phyloP scores from a whole-genome alignment of 2,329 filamentous ascomycete species.

The Claviceps arundinis region DNA sequence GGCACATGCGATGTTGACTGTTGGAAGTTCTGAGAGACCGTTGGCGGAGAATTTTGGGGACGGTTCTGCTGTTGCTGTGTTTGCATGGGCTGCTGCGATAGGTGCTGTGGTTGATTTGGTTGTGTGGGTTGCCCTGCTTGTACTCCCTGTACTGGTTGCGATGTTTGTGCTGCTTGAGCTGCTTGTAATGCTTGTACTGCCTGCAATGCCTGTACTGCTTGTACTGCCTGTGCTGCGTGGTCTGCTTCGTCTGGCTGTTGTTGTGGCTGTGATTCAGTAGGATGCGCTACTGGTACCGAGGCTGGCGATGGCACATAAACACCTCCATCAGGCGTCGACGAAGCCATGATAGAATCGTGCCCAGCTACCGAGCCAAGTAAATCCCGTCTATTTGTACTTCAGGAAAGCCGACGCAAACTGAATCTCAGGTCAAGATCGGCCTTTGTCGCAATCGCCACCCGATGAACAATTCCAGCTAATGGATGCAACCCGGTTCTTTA shows the following conservation, averaged over 20 bases:
- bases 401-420: background rate
- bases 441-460: too few species aligned
- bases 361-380: background rate
- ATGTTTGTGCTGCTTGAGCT: background rate
- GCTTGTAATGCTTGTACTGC: background rate
- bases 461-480: too few species aligned
- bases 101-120: background rate
- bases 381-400: background rate
- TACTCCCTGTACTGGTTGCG: background rate
- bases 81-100: background rate
- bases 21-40: background rate
- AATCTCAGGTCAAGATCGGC: too few species aligned
- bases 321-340: background rate
- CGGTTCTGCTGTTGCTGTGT: background rate
- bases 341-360: background rate
- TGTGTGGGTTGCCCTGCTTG: background rate
- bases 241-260: background rate
- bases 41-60: background rate
- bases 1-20: background rate
- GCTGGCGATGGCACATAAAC: background rate
- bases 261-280: background rate
- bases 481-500: background rate
- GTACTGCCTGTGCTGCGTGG: background rate
- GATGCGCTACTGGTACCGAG: background rate
- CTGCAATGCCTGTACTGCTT: background rate